Evolutionary conservation across 345 rosid species (phyloP).

Genomic region (Linum tenue): DNA sequence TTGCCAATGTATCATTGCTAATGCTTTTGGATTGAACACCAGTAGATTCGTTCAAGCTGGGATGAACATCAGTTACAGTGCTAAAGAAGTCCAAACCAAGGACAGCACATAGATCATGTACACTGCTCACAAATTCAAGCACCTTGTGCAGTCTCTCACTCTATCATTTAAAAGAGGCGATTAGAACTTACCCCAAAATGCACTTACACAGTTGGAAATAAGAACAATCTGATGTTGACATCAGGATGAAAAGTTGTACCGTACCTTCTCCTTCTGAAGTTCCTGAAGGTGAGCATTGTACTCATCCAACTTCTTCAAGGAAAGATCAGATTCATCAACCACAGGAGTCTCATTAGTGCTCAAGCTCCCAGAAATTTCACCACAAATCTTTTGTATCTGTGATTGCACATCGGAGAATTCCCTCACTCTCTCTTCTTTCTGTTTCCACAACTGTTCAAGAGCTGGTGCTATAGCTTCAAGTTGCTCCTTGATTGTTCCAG

Average conservation of each 20-base stretch:
- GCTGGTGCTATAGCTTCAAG: constrained; percentile 88
- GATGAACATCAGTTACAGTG: constrained; percentile 81
- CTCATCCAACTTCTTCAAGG: constrained; percentile 73
- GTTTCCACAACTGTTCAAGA: constrained; percentile 84
- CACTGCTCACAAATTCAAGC: constrained; percentile 82
- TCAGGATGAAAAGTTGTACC: background rate
- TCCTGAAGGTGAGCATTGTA: constrained; percentile 70
- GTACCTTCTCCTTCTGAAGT: constrained; percentile 91
- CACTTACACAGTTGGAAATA: background rate
- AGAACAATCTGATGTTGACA: background rate
- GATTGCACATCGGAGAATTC: constrained; percentile 72
- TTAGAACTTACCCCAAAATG: background rate
- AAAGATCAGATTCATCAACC: constrained; percentile 76
- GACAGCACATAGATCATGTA: constrained; percentile 86
- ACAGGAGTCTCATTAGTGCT: constrained; percentile 42
- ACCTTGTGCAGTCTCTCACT: constrained; percentile 85
- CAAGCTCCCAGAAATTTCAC: constrained; percentile 67
- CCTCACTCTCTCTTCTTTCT: constrained; percentile 77
- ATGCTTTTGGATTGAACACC: constrained; percentile 73
- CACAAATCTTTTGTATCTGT: constrained; percentile 83
- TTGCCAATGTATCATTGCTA: constrained; percentile 77
- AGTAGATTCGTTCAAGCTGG: constrained; percentile 74
- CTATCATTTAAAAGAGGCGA: constrained; percentile 32
- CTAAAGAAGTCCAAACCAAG: constrained; percentile 84
- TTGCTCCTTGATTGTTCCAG: constrained; percentile 93